phyloP scores from a whole-genome alignment of 2,329 filamentous ascomycete genomes.

The Parastagonospora nodorum region DNA sequence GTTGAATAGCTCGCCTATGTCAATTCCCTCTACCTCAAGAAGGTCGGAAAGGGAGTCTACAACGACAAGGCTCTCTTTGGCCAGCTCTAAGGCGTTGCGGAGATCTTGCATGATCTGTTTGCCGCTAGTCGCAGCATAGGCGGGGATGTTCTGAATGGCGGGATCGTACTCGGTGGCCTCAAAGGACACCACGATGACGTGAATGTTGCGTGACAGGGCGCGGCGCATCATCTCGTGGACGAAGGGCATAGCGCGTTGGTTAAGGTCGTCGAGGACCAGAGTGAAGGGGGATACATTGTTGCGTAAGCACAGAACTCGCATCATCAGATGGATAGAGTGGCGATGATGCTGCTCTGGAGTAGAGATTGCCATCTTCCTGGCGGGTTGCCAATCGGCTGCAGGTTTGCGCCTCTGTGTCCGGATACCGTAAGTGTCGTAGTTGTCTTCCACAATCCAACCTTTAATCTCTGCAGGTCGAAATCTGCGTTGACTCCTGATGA shows the following conservation, averaged over 20 bases:
- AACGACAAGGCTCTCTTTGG: slow-evolving; percentile 64
- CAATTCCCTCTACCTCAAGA: slow-evolving; percentile 36
- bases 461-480: too few relatives aligned
- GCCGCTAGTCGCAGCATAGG: slow-evolving; percentile 66
- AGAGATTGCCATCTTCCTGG: slow-evolving; percentile 23
- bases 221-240: slow-evolving; percentile 74
- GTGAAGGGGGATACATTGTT: slow-evolving; percentile 86
- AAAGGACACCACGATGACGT: slow-evolving; percentile 78
- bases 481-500: too few relatives aligned
- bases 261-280: slow-evolving; percentile 80
- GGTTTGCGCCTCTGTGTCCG: slow-evolving; percentile 21
- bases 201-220: slow-evolving; percentile 60
- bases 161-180: slow-evolving; percentile 68
- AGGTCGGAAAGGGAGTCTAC: slow-evolving; percentile 80
- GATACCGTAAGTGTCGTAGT: slow-evolving; percentile 9
- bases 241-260: slow-evolving; percentile 76
- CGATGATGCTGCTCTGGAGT: slow-evolving; percentile 68
- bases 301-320: slow-evolving; percentile 77
- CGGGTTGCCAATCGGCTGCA: slow-evolving; percentile 5
- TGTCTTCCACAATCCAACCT: slow-evolving; percentile 6
- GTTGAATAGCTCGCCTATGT: slow-evolving; percentile 68
- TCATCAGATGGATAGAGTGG: slow-evolving; percentile 82
- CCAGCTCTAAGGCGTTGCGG: slow-evolving; percentile 22
- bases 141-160: slow-evolving; percentile 71
- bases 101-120: slow-evolving; percentile 47